Evolutionary conservation across 2,329 filamentous ascomycete species (phyloP), one percentile per base, ranked within the genome.

Genomic region (Mollisia scopiformis): DNA sequence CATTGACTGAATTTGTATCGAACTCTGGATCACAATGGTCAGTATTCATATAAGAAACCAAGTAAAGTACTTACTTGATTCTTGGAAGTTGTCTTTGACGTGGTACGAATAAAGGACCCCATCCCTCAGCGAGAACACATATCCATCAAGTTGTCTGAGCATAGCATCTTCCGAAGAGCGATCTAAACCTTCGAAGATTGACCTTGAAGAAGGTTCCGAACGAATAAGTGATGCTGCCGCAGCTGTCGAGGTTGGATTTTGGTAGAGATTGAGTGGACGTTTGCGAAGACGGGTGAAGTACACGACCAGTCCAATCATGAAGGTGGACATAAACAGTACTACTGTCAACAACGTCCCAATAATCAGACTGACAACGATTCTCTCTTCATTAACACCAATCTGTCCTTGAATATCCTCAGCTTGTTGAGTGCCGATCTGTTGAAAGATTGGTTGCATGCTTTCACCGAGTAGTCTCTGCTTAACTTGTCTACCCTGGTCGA

Each of bases 401-500:
- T 23, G 54, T 37, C 63, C 62, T 14, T n/a, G 14, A 1, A 57
- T 51, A 1, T 11, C 16, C 21, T 55, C 37, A 11, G 63, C 31
- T 21, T 58, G 27, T 19, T 56, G 33, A 5, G 39, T 31, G 5
- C 56, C 58, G n/a, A 54, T 41, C n/a, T 58, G 30, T 19, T 55
- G 30, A 23, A 66, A 59, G 2, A 43, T 27, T 25, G 61, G 46
- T 27, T 58, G 53, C 49, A 66, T 57, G 30, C 56, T 60, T 51
- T 66, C 63, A 30, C 63, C 63, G 16, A 64, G 27, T n/a, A 64
- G 62, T 19, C 61, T 27, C 28, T 66, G 63, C 35, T 62, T 63
- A 14, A 66, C 37, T 47, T 62, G 53, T 21, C 57, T 59, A 30
- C 61, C 63, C 62, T 64, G 62, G 4, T 57, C 51, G 2, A 50